Evolutionary conservation across 2,329 filamentous ascomycete species (phyloP), one percentile per base, ranked within the genome.

Genomic region (Diplodia sapinea): DNA sequence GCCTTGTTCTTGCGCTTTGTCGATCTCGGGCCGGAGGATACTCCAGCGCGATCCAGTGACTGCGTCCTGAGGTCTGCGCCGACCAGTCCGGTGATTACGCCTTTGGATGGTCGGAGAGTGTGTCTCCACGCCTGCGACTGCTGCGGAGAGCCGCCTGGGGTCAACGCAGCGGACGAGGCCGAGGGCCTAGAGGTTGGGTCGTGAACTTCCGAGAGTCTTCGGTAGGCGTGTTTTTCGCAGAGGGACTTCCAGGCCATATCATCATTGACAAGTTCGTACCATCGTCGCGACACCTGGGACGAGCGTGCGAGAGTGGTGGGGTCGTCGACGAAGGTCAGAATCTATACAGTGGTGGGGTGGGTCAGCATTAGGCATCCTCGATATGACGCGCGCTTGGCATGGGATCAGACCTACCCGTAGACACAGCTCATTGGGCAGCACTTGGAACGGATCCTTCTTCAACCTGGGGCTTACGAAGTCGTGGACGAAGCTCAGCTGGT

Each of bases 241-340:
- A 99, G 85, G 70, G 95, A 93, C 82, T 97, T 97, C 95, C 95
- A 99, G 0, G 95, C 96, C 81, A 97, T 94, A 78, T 99, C 95
- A 78, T 99, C 95, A 76, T 91, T 94, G 61, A 99, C 85, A 8
- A 99, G 85, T 79, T 97, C 94, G 70, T 92, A 88, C 95, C 95
- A 99, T 77, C 94, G 87, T 71, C 89, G 89, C 65, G 95, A 99
- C n/a, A 99, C 95, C 78, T 98, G 94, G 5, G 94, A 97, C 64
- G 95, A 92, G 76, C 95, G 87, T 49, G 94, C 94, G 56, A 99
- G 85, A 2, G 96, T 96, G 77, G 94, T 95, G 1, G 95, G 94
- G 75, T 99, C 95, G 75, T 99, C 95, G 75, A 99, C 94, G 77
- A 96, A 99, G 52, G 94, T 96, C 62, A 99, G 85, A 71, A 99